Base-by-base conservation (phyloP, 768 basidiomycete genomes). In the Paxillus ammoniavirescens region DNA sequence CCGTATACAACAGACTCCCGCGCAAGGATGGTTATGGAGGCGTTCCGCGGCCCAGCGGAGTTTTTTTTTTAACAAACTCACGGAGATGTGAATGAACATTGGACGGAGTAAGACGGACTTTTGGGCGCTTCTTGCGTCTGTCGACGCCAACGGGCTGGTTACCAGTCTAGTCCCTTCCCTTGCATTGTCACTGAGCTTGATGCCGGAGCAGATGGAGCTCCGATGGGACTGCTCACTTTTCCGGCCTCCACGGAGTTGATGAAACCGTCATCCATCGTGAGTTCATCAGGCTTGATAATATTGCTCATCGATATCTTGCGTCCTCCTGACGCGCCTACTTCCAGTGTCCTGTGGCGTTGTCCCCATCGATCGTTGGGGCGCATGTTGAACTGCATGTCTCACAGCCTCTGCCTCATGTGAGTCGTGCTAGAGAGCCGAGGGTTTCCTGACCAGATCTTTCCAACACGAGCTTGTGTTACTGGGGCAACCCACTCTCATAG, bases 171-270 rank as follows among this genome's bases (percentile, higher is more conserved):
- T 26, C 26, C 15, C 28, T 5, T 1, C 12, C 44, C 47, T 54
- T 55, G 5, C 43, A 38, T 44, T 9, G 43, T 50, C 49, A 44
- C 23, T 44, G 47, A 9, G 35, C 13, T 41, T 43, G 43, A 54
- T 41, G 46, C 58, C 58, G 58, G 6, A 55, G 4, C 21, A 42
- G 41, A 49, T 38, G 47, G 35, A 26, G 31, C 42, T 54, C 61
- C 43, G 23, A 45, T 45, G 43, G 43, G 26, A 30, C 5, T 45
- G 33, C 42, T 5, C 37, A 28, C 50, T 61, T 59, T 65, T 61
- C 65, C 65, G 65, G 49, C 57, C 18, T 41, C 50, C 53, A 51
- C 65, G 65, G 65, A 15, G 52, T 52, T 67, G 56, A 57, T 48
- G 13, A 8, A 53, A 43, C 28, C 42, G 26, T 43, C 30, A 49